A percentile compares a stretch with the other conserved stretches of the same genome.
Evolutionary conservation across 1,284 basidiomycete species (phyloP).

Genomic region (Mycena citricolor): DNA sequence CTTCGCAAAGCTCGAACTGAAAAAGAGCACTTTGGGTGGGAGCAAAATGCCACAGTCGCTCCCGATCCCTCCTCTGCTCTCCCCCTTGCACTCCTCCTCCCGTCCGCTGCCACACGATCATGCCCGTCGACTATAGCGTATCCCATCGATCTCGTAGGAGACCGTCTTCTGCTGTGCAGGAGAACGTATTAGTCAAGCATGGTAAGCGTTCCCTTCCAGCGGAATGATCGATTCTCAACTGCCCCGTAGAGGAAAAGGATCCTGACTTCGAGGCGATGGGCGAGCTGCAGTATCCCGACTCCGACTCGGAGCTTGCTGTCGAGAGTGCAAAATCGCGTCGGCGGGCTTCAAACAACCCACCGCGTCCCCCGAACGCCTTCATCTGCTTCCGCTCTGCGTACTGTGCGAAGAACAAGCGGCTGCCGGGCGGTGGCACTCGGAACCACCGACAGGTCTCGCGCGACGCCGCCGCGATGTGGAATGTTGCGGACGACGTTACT

Average conservation of each 20-base stretch:
- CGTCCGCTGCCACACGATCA: neutral
- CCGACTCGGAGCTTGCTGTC: neutral
- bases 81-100: neutral
- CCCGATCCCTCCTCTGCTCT: conserved; percentile 1
- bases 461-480: conserved; percentile 56
- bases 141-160: conserved; percentile 10
- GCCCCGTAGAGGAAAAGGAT: neutral
- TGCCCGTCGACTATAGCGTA: neutral
- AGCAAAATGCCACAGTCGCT: neutral
- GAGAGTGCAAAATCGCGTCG: neutral
- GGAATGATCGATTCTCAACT: conserved; percentile 1
- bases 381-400: conserved; percentile 78
- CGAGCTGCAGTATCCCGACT: conserved; percentile 15
- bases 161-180: neutral
- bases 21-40: conserved; percentile 17
- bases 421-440: conserved; percentile 26
- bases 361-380: conserved; percentile 82
- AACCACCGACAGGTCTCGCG: conserved; percentile 59
- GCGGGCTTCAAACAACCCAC: conserved; percentile 49
- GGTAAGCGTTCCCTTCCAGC: conserved; percentile 5
- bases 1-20: conserved; percentile 13
- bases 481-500: conserved; percentile 39
- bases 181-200: neutral
- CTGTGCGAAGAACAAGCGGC: conserved; percentile 49
- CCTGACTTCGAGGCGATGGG: conserved; percentile 2